Percentiles rank a stretch among this genome's conserved stretches.
Evolutionary conservation across 1,139 yeast species (phyloP).

Genomic region (Kodamaea fungicola): DNA sequence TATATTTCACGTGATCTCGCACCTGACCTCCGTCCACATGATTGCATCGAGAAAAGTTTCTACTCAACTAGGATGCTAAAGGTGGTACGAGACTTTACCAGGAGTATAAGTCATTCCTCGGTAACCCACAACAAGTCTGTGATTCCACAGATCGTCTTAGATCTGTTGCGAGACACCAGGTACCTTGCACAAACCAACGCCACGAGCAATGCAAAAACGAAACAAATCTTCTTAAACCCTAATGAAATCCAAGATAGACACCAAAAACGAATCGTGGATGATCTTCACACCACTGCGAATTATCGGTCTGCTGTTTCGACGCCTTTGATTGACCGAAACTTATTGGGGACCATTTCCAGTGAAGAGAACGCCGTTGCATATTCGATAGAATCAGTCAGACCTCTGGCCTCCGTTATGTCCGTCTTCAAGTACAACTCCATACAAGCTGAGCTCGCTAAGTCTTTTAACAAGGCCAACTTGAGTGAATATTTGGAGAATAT

Average conservation of each 20-base stretch:
- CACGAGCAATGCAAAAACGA: constrained; percentile 7
- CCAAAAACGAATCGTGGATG: constrained; percentile 11
- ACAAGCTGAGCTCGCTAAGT: constrained; percentile 11
- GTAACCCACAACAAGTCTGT: constrained; percentile 8
- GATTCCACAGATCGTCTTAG: constrained; percentile 14
- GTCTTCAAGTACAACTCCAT: constrained; percentile 10
- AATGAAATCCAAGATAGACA: constrained; percentile 13
- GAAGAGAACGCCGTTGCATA: constrained; percentile 3
- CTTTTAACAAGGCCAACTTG: constrained; percentile 14
- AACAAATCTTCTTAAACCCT: constrained; percentile 16
- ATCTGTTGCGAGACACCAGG: constrained; percentile 12
- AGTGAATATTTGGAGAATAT: constrained; percentile 9
- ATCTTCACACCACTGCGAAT: constrained; percentile 6
- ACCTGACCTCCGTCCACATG: too few relatives aligned
- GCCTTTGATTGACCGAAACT: constrained; percentile 4
- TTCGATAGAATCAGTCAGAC: constrained; percentile 13
- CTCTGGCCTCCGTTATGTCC: constrained; percentile 8
- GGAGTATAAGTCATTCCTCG: too few relatives aligned
- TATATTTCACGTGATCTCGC: too few relatives aligned
- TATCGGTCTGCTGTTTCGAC: constrained; percentile 4
- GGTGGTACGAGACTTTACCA: too few relatives aligned
- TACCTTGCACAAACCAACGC: constrained; percentile 8
- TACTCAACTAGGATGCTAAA: too few relatives aligned
- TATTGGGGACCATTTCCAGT: background rate
- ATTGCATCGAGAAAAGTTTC: too few relatives aligned